Evolutionary conservation across 2,329 filamentous ascomycete genomes (phyloP).

Genomic region (Epichloe typhina): DNA sequence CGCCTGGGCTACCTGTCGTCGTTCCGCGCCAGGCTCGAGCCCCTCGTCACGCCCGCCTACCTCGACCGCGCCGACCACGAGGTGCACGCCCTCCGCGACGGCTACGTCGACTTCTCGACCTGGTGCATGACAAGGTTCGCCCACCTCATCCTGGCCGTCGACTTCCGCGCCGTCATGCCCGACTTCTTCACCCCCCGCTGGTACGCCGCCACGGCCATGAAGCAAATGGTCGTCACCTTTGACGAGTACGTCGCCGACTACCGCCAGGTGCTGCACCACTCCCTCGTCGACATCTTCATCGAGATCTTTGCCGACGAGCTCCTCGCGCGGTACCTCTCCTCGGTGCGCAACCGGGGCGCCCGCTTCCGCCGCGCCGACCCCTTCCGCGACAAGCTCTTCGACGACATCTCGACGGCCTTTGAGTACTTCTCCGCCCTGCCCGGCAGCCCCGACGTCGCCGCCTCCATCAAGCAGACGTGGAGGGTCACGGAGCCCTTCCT

Average conservation of each 20-base stretch:
- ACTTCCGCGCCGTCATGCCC: conserved; percentile 71
- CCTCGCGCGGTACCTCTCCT: conserved; percentile 69
- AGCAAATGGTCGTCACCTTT: conserved; percentile 87
- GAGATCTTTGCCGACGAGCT: conserved; percentile 90
- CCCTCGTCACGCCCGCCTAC: conserved; percentile 69
- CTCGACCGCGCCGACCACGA: conserved; percentile 62
- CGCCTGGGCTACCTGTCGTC: conserved; percentile 71
- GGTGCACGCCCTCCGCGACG: conserved; percentile 64
- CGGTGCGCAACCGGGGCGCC: conserved; percentile 78
- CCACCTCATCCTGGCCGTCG: conserved; percentile 74
- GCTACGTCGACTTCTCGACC: conserved; percentile 88
- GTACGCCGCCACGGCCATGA: conserved; percentile 80
- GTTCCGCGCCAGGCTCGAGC: conserved; percentile 73
- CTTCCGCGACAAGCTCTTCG: conserved; percentile 85
- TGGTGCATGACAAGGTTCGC: conserved; percentile 86
- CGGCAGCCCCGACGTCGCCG: conserved; percentile 55
- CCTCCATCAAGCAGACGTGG: conserved; percentile 81
- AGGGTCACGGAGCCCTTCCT: conserved; percentile 77
- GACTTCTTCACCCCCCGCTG: conserved; percentile 88
- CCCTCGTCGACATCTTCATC: conserved; percentile 78
- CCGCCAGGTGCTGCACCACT: conserved; percentile 68
- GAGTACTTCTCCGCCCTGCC: conserved; percentile 69
- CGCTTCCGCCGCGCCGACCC: conserved; percentile 80
- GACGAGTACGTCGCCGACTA: conserved; percentile 92
- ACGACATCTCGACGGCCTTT: conserved; percentile 83